phyloP scores from a whole-genome alignment of 169 alveolate species.

The Ichthyophthirius multifiliis region DNA sequence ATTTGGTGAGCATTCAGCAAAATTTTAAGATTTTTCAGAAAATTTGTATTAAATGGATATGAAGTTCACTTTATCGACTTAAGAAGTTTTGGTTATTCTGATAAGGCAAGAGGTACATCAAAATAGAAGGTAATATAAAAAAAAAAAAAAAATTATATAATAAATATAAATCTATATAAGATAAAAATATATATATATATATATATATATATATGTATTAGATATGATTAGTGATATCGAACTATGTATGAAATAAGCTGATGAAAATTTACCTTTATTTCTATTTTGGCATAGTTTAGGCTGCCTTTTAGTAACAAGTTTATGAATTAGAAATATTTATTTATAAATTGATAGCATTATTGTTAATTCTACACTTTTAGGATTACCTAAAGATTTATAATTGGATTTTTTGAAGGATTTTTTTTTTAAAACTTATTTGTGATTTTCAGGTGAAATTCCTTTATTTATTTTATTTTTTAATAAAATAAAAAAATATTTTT shows the following conservation, averaged over 20 bases:
- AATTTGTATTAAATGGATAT: constrained; percentile 13
- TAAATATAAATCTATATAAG: not conserved
- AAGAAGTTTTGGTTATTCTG: constrained; percentile 34
- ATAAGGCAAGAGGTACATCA: not conserved
- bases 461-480: not conserved
- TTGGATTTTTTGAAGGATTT: constrained; percentile 26
- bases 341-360: constrained; percentile 40
- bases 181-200: not conserved
- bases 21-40: constrained; percentile 39
- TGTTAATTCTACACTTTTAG: constrained; percentile 27
- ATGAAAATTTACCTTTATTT: constrained; percentile 34
- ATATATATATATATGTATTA: not conserved
- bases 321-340: constrained; percentile 16
- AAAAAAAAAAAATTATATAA: too few species aligned
- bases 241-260: constrained; percentile 14
- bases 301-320: constrained; percentile 17
- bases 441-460: constrained; percentile 5
- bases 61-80: constrained; percentile 28
- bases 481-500: not conserved
- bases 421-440: constrained; percentile 6
- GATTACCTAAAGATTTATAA: constrained; percentile 34
- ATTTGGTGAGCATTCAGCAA: constrained; percentile 47
- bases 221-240: constrained; percentile 27
- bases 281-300: constrained; percentile 43
- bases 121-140: not conserved